phyloP scores from a whole-genome alignment of 768 basidiomycete species.

The Strobilomyces dryophilus region DNA sequence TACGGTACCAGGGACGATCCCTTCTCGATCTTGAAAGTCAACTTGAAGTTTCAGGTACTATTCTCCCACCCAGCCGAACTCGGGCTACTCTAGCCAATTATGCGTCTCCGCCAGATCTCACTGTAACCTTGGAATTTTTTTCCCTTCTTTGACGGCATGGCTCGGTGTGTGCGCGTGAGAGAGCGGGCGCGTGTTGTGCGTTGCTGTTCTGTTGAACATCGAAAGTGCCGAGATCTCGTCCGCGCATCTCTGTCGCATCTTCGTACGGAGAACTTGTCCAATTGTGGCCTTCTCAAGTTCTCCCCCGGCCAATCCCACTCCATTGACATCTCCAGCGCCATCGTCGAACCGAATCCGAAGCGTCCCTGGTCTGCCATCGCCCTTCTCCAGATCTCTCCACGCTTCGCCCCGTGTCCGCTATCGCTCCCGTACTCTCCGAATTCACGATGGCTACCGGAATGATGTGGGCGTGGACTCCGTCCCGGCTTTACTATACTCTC shows the following conservation, averaged over 20 bases:
- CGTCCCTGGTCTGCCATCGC: conserved; percentile 21
- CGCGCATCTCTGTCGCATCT: background rate
- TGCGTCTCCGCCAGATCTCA: conserved; percentile 20
- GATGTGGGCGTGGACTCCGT: conserved; percentile 31
- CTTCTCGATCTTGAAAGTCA: conserved; percentile 34
- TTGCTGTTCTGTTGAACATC: conserved; percentile 14
- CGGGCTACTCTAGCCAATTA: conserved; percentile 25
- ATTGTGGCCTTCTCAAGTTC: conserved; percentile 20
- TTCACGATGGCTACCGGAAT: conserved; percentile 33
- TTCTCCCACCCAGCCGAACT: conserved; percentile 28
- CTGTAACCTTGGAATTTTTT: conserved; percentile 6
- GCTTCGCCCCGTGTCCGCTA: conserved; percentile 20
- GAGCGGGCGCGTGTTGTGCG: conserved; percentile 8
- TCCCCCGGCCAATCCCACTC: conserved; percentile 28
- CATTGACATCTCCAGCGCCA: conserved; percentile 31
- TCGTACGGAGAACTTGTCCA: conserved; percentile 23
- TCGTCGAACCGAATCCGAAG: conserved; percentile 26
- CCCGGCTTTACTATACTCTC: conserved; percentile 32
- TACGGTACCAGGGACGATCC: conserved; percentile 37
- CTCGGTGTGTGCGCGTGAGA: conserved; percentile 17
- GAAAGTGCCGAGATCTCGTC: conserved; percentile 21
- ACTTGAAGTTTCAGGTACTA: conserved; percentile 33
- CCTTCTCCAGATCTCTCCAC: conserved; percentile 26
- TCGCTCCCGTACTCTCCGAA: conserved; percentile 29
- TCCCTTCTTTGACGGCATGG: conserved; percentile 21